Evolutionary conservation across 108 stramenopile species (phyloP).

Genomic region (Fragilariopsis cylindrus): DNA sequence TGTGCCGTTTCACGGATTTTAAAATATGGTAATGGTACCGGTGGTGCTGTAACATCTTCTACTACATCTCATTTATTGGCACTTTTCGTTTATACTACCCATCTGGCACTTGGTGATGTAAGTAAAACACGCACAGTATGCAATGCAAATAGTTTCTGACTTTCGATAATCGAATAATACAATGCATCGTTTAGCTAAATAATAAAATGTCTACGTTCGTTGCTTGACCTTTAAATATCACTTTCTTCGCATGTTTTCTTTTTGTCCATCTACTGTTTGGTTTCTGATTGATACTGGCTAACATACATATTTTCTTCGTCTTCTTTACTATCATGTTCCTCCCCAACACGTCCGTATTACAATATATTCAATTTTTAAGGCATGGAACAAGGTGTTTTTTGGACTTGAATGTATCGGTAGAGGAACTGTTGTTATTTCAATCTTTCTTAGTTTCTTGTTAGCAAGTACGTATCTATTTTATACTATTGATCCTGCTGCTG

Average conservation of each 20-base stretch:
- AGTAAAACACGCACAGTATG: not conserved
- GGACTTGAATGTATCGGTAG: conserved; percentile 55
- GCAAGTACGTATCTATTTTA: conserved; percentile 51
- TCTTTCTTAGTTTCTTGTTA: conserved; percentile 51
- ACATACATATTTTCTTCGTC: no score
- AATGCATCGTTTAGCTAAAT: no score
- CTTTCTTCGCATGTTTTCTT: not conserved
- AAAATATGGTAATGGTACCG: conserved; percentile 4
- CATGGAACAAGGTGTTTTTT: conserved; percentile 80
- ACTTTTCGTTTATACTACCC: conserved; percentile 48
- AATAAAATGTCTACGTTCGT: no score
- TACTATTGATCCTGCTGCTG: conserved; percentile 47
- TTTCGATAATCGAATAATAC: not conserved
- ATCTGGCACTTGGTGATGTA: conserved; percentile 64
- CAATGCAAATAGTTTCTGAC: not conserved
- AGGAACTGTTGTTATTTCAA: conserved; percentile 54
- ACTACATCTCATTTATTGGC: conserved; percentile 15
- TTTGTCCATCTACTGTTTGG: not conserved
- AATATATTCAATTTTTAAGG: not conserved
- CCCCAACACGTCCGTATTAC: no score
- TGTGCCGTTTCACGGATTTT: conserved; percentile 40
- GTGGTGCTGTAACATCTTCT: not conserved
- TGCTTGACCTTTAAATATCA: no score
- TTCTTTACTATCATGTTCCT: no score
- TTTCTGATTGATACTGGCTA: no score